These are phyloP conservation scores for Wickerhamiella bombiphila DNA, from an alignment of 805 yeast species.

Conservation along the genomic window DNA sequence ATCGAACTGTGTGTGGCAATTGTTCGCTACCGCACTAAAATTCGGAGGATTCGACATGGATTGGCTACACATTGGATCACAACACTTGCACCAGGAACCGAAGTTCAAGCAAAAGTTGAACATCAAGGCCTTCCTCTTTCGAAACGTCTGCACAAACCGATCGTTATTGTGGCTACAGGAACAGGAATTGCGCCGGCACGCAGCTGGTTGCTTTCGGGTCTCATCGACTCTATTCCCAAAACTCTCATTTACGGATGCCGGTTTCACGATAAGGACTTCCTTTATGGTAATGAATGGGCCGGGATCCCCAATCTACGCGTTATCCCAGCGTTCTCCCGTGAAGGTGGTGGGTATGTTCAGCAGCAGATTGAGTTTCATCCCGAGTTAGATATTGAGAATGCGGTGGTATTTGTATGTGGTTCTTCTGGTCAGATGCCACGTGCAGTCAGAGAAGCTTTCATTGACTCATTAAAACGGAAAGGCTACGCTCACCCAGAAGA, in stretches of 20 bases:
- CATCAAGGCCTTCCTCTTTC: conserved; percentile 15
- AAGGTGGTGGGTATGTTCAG: conserved; percentile 55
- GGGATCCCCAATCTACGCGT: conserved; percentile 25
- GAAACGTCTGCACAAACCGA: conserved; percentile 17
- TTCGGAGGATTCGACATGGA: conserved; percentile 64
- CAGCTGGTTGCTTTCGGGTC: conserved; percentile 37
- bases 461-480: conserved; percentile 34
- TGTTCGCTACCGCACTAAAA: conserved; percentile 73
- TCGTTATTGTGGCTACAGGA: conserved; percentile 77
- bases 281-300: conserved; percentile 46
- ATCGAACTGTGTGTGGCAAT: conserved; percentile 68
- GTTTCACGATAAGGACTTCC: conserved; percentile 45
- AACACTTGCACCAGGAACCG: conserved; percentile 32
- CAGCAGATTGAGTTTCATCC: conserved; percentile 44
- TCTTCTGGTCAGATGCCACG: conserved; percentile 90
- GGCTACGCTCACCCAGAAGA: conserved; percentile 24
- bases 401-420: conserved; percentile 72
- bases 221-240: conserved; percentile 15
- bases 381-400: conserved; percentile 41
- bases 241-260: conserved; percentile 38
- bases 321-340: conserved; percentile 33
- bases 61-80: conserved; percentile 69
- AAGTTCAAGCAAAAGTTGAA: conserved; percentile 25
- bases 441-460: conserved; percentile 68
- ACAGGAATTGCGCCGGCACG: conserved; percentile 95